A percentile compares a stretch with the other conserved stretches of the same genome.
These are phyloP conservation scores for Aureobasidium sp. DNA, from an alignment of 2,329 filamentous ascomycete species.

Conservation along the genomic window DNA sequence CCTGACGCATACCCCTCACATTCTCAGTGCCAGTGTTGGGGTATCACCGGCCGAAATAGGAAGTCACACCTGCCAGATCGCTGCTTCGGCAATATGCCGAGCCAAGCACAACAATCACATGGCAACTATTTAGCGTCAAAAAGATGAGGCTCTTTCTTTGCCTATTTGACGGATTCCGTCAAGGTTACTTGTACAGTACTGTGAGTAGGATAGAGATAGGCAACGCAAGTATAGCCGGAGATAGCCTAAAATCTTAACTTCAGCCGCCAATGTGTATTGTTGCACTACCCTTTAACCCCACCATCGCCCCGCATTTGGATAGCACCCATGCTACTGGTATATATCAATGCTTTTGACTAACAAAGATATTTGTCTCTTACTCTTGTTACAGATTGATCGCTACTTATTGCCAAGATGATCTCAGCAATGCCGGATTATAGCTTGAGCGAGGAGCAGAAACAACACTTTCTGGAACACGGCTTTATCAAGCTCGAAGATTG, in stretches of 20 bases:
- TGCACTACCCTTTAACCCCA: neutral
- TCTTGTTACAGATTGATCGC: too few relatives aligned
- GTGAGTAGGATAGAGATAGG: too few relatives aligned
- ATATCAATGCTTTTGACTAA: neutral
- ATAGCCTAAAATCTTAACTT: conserved; percentile 3
- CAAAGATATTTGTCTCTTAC: too few relatives aligned
- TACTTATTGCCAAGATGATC: neutral
- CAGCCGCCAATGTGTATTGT: neutral
- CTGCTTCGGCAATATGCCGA: neutral
- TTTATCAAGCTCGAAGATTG: conserved; percentile 49
- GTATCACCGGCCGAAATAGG: neutral
- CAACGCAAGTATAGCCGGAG: neutral
- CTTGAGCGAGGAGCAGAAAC: conserved; percentile 42
- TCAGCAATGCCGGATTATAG: conserved; percentile 15
- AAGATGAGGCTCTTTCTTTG: neutral
- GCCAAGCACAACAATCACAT: neutral
- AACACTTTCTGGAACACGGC: conserved; percentile 49
- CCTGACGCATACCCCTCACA: too few relatives aligned
- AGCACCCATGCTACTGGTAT: neutral
- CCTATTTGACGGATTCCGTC: neutral
- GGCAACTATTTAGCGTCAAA: neutral
- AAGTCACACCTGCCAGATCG: neutral
- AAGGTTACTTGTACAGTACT: too few relatives aligned
- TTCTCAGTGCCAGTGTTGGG: too few relatives aligned
- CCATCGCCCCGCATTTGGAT: neutral